Evolutionary conservation across 768 basidiomycete species (phyloP), one percentile per base, ranked within the genome.

Genomic region (Kwoniella botswanensis): DNA sequence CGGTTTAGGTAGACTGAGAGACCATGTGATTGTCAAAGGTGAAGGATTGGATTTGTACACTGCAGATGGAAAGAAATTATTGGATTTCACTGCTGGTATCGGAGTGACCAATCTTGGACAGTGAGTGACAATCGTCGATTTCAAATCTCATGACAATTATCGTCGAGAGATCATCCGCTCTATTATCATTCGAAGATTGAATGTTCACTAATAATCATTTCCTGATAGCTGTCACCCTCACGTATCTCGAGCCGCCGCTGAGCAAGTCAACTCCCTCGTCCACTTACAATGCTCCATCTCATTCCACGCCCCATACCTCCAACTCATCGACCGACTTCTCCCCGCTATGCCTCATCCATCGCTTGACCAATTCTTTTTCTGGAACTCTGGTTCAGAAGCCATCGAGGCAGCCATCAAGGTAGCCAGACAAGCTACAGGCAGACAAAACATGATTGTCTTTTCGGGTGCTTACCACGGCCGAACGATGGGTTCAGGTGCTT

Each of bases 321-420:
- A 89, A 61, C 91, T 98, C 76, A 91, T 98, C 78, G 88, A 96
- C 82, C 88, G 88, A 65, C 87, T 98, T 7, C 85, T 96, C 13
- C 92, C 94, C 0, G 85, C 91, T 69, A 94, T 98, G 94, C 95
- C 95, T 2, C 85, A 95, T 84, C 87, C 90, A 0, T 94, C 93
- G 1, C 87, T 98, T 42, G 92, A 96, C 82, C 93, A 93, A 26
- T 98, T 98, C 87, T 97, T 94, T 88, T 93, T 97, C 85, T 93
- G 92, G 92, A 98, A 93, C 86, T 95, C 94, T 2, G 96, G 96
- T 2, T 90, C 93, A 0, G 96, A 98, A 83, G 96, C 94, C 1
- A 88, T 94, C 55, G 95, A 97, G 84, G 93, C 90, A 0, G 87
- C 93, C 2, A 84, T 98, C 73, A 98, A 97, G 85, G 89, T 98